Conservation (phyloP, 805 yeast genomes). For the Yamadazyma olivae region DNA sequence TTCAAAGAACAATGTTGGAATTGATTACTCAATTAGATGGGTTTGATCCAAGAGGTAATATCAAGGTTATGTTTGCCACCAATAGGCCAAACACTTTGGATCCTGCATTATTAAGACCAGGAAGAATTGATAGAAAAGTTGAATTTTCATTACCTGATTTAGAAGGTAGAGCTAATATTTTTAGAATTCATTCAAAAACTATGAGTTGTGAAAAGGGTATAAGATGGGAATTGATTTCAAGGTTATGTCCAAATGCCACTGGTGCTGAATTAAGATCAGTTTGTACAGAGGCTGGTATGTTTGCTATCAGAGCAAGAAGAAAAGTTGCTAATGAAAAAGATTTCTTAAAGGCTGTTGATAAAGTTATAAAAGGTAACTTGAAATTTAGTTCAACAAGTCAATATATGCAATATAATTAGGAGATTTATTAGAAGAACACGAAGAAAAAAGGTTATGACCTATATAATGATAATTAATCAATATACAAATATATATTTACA, state of each 20-base stretch:
- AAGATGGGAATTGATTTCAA: constrained; percentile 96
- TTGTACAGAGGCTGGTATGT: constrained; percentile 99
- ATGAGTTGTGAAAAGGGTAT: constrained; percentile 98
- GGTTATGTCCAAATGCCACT: constrained; percentile 96
- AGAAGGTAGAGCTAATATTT: constrained; percentile 97
- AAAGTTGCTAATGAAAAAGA: constrained; percentile 98
- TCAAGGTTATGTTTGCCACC: constrained; percentile 99
- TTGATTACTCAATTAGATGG: constrained; percentile 97
- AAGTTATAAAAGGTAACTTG: constrained; percentile 97
- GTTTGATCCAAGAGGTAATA: constrained; percentile 97
- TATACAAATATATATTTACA: not conserved
- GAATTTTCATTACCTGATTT: constrained; percentile 95
- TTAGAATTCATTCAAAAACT: constrained; percentile 94
- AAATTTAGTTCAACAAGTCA: constrained; percentile 96
- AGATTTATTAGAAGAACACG: constrained; percentile 1
- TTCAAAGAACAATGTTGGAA: constrained; percentile 98
- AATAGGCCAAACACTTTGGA: constrained; percentile 97
- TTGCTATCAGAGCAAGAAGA: constrained; percentile 96
- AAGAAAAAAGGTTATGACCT: constrained; percentile 4
- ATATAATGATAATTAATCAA: constrained; percentile 3
- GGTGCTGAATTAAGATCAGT: constrained; percentile 99
- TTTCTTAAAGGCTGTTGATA: constrained; percentile 95
- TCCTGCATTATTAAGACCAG: constrained; percentile 97
- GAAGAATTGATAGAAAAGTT: constrained; percentile 97
- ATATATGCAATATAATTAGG: constrained; percentile 94